These are phyloP conservation scores for Aspergillus oerlinghausenensis DNA, from an alignment of 2,329 filamentous ascomycete genomes.

Conservation along the genomic window DNA sequence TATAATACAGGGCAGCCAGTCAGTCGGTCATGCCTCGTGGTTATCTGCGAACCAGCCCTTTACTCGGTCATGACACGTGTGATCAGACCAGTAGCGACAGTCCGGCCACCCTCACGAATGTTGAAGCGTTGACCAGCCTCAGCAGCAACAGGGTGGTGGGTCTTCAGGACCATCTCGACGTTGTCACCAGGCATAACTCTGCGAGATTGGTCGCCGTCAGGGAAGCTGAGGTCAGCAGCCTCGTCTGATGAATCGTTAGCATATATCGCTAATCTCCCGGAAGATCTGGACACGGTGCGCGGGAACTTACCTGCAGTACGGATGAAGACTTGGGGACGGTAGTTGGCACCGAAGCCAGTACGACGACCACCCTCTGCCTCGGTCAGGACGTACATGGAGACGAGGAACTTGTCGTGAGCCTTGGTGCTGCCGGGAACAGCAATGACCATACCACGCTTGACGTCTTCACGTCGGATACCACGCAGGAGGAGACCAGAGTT, in stretches of 20 bases:
- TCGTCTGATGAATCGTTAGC: slow-evolving; percentile 45
- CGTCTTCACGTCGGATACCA: slow-evolving; percentile 92
- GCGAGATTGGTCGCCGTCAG: slow-evolving; percentile 72
- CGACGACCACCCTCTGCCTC: slow-evolving; percentile 98
- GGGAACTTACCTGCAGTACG: slow-evolving; percentile 74
- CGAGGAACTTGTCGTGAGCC: slow-evolving; percentile 85
- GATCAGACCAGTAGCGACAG: slow-evolving; percentile 76
- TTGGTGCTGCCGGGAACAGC: slow-evolving; percentile 77
- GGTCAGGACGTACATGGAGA: slow-evolving; percentile 92
- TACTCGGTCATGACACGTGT: slow-evolving; percentile 61
- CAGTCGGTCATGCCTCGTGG: slow-evolving; percentile 5
- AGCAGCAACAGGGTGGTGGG: slow-evolving; percentile 79
- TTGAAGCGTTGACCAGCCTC: slow-evolving; percentile 96
- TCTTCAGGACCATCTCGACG: slow-evolving; percentile 88
- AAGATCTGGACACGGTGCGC: slow-evolving; percentile 15
- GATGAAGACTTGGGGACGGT: slow-evolving; percentile 93
- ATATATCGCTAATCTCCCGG: not conserved
- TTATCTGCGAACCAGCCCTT: slow-evolving; percentile 10
- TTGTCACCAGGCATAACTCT: slow-evolving; percentile 99
- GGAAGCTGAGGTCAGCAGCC: slow-evolving; percentile 74
- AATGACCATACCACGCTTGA: slow-evolving; percentile 92
- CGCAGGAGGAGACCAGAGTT: slow-evolving; percentile 97
- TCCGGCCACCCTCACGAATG: slow-evolving; percentile 92
- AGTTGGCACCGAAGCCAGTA: slow-evolving; percentile 93
- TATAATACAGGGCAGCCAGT: slow-evolving; percentile 30